These are phyloP conservation scores for Hyphopichia buzzinii DNA, from an alignment of 1,139 yeast species.

Conservation along the genomic window DNA sequence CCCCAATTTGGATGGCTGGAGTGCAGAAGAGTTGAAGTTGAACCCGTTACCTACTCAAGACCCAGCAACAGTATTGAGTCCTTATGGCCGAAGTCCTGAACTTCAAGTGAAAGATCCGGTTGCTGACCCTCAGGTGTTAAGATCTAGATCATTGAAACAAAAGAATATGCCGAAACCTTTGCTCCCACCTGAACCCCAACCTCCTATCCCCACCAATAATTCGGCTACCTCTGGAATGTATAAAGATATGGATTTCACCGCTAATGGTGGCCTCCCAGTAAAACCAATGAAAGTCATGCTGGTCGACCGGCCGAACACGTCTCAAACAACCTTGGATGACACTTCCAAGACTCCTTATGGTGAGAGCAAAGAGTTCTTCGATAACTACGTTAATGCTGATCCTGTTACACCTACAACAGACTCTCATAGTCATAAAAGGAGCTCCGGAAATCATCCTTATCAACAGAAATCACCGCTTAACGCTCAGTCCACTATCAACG, in stretches of 20 bases:
- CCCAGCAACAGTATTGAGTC: neutral
- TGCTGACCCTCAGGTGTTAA: slow-evolving; percentile 24
- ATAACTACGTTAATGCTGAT: slow-evolving; percentile 1
- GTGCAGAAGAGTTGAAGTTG: slow-evolving; percentile 34
- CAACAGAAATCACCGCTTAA: slow-evolving; percentile 12
- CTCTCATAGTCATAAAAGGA: neutral
- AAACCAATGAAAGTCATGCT: slow-evolving; percentile 43
- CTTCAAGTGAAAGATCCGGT: slow-evolving; percentile 19
- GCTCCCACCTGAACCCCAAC: slow-evolving; percentile 20
- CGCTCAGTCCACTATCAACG: slow-evolving; percentile 13
- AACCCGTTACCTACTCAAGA: slow-evolving; percentile 26
- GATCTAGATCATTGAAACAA: slow-evolving; percentile 25
- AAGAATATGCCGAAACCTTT: slow-evolving; percentile 27
- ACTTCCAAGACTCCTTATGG: slow-evolving; percentile 4
- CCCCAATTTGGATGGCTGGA: slow-evolving; percentile 53
- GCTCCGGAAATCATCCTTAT: slow-evolving; percentile 14
- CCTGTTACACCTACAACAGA: slow-evolving; percentile 4
- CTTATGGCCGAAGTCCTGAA: slow-evolving; percentile 11
- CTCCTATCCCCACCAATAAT: slow-evolving; percentile 6
- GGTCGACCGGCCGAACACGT: slow-evolving; percentile 17
- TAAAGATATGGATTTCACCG: slow-evolving; percentile 41
- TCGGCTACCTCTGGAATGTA: slow-evolving; percentile 19
- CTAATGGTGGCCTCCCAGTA: slow-evolving; percentile 42
- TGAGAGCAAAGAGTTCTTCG: slow-evolving; percentile 4
- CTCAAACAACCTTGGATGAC: neutral